Conservation (phyloP, 768 basidiomycete genomes). For the Hygrophoropsis aurantiaca region DNA sequence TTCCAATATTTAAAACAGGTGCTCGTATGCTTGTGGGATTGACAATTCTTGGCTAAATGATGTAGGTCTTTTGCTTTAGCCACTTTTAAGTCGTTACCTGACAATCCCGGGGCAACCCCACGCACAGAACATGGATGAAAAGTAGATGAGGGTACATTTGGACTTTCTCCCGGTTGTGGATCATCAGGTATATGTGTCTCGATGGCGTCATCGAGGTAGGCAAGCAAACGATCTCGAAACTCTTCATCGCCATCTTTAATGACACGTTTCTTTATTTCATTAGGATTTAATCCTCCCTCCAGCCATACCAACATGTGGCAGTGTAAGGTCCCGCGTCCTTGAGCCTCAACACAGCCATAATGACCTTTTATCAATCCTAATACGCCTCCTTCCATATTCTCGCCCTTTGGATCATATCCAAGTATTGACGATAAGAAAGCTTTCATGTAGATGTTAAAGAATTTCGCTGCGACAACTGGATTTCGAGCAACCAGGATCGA, state of each 20-base stretch:
- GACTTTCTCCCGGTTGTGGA: neutral
- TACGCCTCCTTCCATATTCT: conserved; percentile 22
- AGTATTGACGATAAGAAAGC: conserved; percentile 32
- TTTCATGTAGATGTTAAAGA: conserved; percentile 42
- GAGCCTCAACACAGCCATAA: conserved; percentile 43
- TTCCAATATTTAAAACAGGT: conserved; percentile 42
- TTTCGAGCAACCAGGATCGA: conserved; percentile 36
- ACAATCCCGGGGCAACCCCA: neutral
- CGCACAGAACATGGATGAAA: conserved; percentile 21
- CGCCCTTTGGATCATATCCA: conserved; percentile 12
- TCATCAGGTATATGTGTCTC: conserved; percentile 21
- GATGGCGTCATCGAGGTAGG: conserved; percentile 26
- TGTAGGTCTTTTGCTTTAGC: conserved; percentile 19
- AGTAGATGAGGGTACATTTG: conserved; percentile 1
- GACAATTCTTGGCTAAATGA: conserved; percentile 24
- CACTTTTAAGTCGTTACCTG: neutral
- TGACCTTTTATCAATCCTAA: conserved; percentile 33
- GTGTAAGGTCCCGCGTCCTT: conserved; percentile 38
- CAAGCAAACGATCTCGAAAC: conserved; percentile 18
- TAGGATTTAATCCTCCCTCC: conserved; percentile 30
- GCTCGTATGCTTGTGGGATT: conserved; percentile 30
- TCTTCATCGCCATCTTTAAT: conserved; percentile 7
- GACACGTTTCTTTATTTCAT: conserved; percentile 21
- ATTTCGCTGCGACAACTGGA: conserved; percentile 38
- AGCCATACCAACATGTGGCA: conserved; percentile 44